Percentiles rank a stretch among this genome's conserved stretches.
phyloP scores from a whole-genome alignment of 2,329 filamentous ascomycete species.

The Trichothecium roseum region DNA sequence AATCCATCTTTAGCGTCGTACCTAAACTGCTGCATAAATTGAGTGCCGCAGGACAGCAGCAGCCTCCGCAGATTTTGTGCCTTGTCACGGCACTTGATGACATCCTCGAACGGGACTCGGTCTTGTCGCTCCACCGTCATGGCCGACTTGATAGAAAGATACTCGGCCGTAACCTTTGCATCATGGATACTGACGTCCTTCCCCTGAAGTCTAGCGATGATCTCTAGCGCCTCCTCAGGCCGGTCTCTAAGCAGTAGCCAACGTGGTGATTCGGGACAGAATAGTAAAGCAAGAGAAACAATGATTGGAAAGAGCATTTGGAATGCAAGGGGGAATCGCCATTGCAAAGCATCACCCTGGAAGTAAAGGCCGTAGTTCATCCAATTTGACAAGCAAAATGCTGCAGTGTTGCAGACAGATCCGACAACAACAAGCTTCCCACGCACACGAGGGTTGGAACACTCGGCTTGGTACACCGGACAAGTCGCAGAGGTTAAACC shows the following conservation, averaged over 20 bases:
- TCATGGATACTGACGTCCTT: constrained; percentile 22
- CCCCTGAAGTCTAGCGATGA: constrained; percentile 46
- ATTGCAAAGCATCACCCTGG: constrained; percentile 19
- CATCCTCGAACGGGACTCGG: constrained; percentile 19
- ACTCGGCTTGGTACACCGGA: constrained; percentile 22
- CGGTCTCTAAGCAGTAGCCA: constrained; percentile 43
- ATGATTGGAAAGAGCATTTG: constrained; percentile 27
- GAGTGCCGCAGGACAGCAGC: constrained; percentile 32
- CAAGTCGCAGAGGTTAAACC: constrained; percentile 23
- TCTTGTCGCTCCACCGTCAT: constrained; percentile 23
- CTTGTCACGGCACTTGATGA: constrained; percentile 24
- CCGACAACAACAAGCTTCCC: constrained; percentile 35
- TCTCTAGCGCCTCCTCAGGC: constrained; percentile 43
- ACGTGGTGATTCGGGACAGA: constrained; percentile 37
- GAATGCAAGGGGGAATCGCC: constrained; percentile 24
- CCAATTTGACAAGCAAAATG: constrained; percentile 37
- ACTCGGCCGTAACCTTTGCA: constrained; percentile 18
- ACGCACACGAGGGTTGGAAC: constrained; percentile 20
- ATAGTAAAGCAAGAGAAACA: constrained; percentile 16
- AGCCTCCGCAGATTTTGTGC: constrained; percentile 25
- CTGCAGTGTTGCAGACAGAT: constrained; percentile 26
- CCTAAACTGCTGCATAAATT: constrained; percentile 37
- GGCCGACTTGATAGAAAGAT: constrained; percentile 22
- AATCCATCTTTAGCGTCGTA: no score
- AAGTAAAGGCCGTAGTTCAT: constrained; percentile 31